Evolutionary conservation across 306 rosid species (phyloP).

Genomic region (Trifolium dubium): DNA sequence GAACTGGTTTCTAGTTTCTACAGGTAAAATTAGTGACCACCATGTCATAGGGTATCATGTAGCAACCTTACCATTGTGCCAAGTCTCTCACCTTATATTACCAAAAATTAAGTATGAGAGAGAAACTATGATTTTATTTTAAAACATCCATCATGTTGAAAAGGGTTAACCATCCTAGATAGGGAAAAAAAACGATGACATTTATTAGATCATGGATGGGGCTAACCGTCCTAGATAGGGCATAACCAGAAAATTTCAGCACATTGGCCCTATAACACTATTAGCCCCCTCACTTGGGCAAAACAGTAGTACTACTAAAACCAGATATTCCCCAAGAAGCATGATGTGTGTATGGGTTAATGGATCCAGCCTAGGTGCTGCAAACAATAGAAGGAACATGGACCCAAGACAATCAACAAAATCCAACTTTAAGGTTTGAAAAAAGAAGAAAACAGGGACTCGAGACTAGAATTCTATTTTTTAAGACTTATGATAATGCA

Average conservation of each 20-base stretch:
- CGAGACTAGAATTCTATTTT: background rate
- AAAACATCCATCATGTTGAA: slow-evolving; percentile 1
- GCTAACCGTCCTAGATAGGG: too few species aligned
- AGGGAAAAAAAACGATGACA: slow-evolving; percentile 20
- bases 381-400: slow-evolving; percentile 2
- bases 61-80: background rate
- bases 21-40: slow-evolving; percentile 17
- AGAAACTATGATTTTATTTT: background rate
- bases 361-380: slow-evolving; percentile 4
- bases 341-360: background rate
- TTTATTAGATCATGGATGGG: slow-evolving; percentile 23
- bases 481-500: background rate
- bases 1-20: slow-evolving; percentile 15
- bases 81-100: slow-evolving; percentile 13
- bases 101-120: slow-evolving; percentile 26
- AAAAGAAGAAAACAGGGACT: background rate
- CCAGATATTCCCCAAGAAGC: background rate
- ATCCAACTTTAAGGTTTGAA: slow-evolving; percentile 3
- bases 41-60: slow-evolving; percentile 12
- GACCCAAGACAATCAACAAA: slow-evolving; percentile 18
- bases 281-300: slow-evolving; percentile 2
- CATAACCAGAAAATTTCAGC: slow-evolving; percentile 5
- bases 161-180: background rate
- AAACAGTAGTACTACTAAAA: slow-evolving; percentile 4
- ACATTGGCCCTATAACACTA: slow-evolving; percentile 19